Conservation (phyloP, 1,284 basidiomycete genomes). For the Heliocybe sulcata region DNA sequence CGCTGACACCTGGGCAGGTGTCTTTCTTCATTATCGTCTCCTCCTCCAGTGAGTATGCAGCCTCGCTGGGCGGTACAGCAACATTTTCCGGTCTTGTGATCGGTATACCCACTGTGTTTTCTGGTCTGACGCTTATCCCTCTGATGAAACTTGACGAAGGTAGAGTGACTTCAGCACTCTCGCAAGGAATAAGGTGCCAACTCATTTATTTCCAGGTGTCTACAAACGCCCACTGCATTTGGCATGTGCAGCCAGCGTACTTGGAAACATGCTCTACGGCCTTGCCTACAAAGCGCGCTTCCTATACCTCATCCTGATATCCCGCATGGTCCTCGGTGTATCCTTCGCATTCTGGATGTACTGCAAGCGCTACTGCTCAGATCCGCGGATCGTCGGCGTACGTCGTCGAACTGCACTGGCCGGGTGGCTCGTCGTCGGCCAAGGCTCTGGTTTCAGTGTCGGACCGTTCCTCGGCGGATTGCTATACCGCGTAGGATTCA, state of each 20-base stretch:
- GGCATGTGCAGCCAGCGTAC: constrained; percentile 30
- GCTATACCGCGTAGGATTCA: constrained; percentile 50
- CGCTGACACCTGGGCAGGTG: constrained; percentile 27
- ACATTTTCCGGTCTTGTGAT: constrained; percentile 65
- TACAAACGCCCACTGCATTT: constrained; percentile 42
- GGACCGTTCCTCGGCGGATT: constrained; percentile 65
- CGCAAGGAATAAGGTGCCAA: not conserved
- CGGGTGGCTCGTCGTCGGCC: constrained; percentile 56
- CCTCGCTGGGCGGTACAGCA: constrained; percentile 53
- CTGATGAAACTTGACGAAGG: constrained; percentile 51
- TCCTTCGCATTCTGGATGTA: constrained; percentile 41
- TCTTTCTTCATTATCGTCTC: constrained; percentile 67
- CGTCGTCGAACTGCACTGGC: constrained; percentile 57
- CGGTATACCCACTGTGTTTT: constrained; percentile 56
- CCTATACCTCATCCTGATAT: constrained; percentile 42
- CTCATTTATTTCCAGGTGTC: constrained; percentile 28
- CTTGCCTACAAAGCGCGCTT: constrained; percentile 36
- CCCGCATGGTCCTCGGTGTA: constrained; percentile 41
- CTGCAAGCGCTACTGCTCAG: constrained; percentile 56
- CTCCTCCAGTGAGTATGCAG: constrained; percentile 55
- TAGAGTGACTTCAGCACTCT: constrained; percentile 13
- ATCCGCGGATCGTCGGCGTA: constrained; percentile 59
- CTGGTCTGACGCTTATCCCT: constrained; percentile 53
- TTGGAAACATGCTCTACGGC: constrained; percentile 37
- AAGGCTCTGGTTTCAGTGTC: constrained; percentile 54